phyloP scores from a whole-genome alignment of 352 stramenopile genomes.

The Pythium oligandrum region DNA sequence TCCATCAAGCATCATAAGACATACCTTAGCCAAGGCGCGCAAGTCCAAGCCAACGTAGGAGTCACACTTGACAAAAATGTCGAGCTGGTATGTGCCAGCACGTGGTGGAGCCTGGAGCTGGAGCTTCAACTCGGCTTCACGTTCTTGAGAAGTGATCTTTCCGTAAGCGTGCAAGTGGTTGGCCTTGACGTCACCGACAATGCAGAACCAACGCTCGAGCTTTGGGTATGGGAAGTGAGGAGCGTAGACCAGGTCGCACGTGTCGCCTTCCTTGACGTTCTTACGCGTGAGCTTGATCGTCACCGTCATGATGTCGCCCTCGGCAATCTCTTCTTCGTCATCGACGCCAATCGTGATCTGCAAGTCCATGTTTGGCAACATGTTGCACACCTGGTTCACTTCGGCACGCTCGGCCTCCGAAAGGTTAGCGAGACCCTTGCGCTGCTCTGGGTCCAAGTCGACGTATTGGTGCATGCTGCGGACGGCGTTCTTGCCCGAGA shows the following conservation, averaged over 20 bases:
- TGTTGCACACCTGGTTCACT: constrained; percentile 89
- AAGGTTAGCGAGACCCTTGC: constrained; percentile 92
- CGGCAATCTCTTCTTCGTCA: constrained; percentile 94
- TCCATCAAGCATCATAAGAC: constrained; percentile 4
- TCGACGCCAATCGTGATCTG: constrained; percentile 88
- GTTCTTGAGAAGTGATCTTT: constrained; percentile 92
- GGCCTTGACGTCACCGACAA: constrained; percentile 92
- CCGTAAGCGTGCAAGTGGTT: constrained; percentile 96
- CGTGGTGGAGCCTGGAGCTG: constrained; percentile 95
- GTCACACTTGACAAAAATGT: constrained; percentile 97
- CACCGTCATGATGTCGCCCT: constrained; percentile 98
- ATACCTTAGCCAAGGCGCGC: constrained; percentile 84
- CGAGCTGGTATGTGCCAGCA: constrained; percentile 94
- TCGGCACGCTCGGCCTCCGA: constrained; percentile 91
- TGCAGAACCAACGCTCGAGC: constrained; percentile 96
- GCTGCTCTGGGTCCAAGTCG: constrained; percentile 82
- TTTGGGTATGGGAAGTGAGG: constrained; percentile 94
- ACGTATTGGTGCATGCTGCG: constrained; percentile 95
- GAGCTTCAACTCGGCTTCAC: constrained; percentile 88
- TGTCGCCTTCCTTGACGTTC: constrained; percentile 95
- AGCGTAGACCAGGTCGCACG: constrained; percentile 94
- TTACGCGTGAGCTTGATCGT: constrained; percentile 95
- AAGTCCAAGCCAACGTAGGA: constrained; percentile 97
- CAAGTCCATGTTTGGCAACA: constrained; percentile 94
- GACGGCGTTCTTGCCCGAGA: constrained; percentile 89